A percentile compares a stretch with the other conserved stretches of the same genome.
phyloP scores from a whole-genome alignment of 2,329 filamentous ascomycete genomes.

The Epichloe gansuensis region DNA sequence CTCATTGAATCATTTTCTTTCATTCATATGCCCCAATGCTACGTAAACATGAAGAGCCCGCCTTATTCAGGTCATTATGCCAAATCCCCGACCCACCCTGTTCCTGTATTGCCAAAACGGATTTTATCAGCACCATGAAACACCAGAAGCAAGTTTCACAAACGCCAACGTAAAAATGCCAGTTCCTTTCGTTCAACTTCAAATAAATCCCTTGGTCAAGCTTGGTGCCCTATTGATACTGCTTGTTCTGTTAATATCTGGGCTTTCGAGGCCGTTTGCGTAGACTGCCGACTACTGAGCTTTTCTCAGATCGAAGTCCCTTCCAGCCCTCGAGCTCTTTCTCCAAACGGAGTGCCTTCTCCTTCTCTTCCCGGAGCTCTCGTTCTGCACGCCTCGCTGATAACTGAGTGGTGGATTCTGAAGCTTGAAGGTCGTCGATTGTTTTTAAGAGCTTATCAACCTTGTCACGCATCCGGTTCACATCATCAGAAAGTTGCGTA shows the following conservation, averaged over 20 bases:
- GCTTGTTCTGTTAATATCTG: conserved; percentile 51
- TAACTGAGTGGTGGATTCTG: conserved; percentile 71
- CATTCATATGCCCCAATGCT: conserved; percentile 7
- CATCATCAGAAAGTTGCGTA: conserved; percentile 67
- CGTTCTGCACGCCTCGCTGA: conserved; percentile 76
- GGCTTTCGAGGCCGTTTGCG: conserved; percentile 28
- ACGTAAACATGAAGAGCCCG: conserved; percentile 6
- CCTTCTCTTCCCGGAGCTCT: conserved; percentile 78
- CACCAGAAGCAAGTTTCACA: not conserved
- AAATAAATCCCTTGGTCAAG: conserved; percentile 60
- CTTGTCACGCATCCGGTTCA: conserved; percentile 78
- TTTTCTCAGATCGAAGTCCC: conserved; percentile 56
- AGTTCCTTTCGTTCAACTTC: not conserved
- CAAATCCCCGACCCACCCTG: not conserved
- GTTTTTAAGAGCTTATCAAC: conserved; percentile 77
- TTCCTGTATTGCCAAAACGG: not conserved
- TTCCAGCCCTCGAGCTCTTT: conserved; percentile 80
- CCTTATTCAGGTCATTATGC: conserved; percentile 5
- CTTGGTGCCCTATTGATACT: conserved; percentile 52
- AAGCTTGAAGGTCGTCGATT: conserved; percentile 87
- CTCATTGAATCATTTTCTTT: conserved; percentile 8
- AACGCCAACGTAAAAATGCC: not conserved
- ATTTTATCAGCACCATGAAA: not conserved
- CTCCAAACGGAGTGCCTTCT: conserved; percentile 71
- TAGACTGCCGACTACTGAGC: conserved; percentile 29